Evolutionary conservation across 2,329 filamentous ascomycete genomes (phyloP), one percentile per base, ranked within the genome.

Genomic region (Fonsecaea nubica): DNA sequence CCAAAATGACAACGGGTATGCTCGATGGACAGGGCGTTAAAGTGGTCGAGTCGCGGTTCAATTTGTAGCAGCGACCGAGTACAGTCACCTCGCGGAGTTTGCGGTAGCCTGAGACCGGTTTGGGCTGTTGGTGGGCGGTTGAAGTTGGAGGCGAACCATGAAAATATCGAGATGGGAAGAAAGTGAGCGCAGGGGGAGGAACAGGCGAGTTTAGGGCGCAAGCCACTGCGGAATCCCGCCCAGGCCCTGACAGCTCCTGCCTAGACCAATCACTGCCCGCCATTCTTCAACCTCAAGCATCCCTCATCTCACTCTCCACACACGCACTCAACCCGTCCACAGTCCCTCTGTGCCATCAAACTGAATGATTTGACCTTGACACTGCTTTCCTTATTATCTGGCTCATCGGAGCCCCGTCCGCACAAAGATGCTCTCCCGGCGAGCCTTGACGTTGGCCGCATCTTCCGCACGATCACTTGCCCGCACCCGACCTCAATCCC

Each of bases 401-500:
- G 64, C 62, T 65, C 62, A 15, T 62, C 25, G 56, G 64, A 58
- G 66, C 42, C 64, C 60, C 13, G 25, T 35, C 15, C 18, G 13
- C 40, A 73, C 42, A 13, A 62, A 80, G 76, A 82, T 83, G 81
- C 74, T 82, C 74, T 78, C 80, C 71, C 77, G 79, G 75, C 79
- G 78, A 69, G 76, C 81, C 74, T 69, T 80, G 68, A 73, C 56
- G 21, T 53, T 78, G 69, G 77, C 78, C 54, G 33, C 66, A 74
- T 78, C 79, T 71, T 77, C 80, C 25, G 62, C 63, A 25, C 69
- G 69, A 52, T 38, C 65, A 18, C 9, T 66, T 52, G 40, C 57
- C 58, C 67, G 64, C 42, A 18, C 48, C 25, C 58, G 52, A n/a
- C 58, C 48, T 38, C 58, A 36, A 54, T 33, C 48, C 15, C 58